Base-by-base conservation (phyloP, 1,284 basidiomycete species). In the Coniferiporia weirii region DNA sequence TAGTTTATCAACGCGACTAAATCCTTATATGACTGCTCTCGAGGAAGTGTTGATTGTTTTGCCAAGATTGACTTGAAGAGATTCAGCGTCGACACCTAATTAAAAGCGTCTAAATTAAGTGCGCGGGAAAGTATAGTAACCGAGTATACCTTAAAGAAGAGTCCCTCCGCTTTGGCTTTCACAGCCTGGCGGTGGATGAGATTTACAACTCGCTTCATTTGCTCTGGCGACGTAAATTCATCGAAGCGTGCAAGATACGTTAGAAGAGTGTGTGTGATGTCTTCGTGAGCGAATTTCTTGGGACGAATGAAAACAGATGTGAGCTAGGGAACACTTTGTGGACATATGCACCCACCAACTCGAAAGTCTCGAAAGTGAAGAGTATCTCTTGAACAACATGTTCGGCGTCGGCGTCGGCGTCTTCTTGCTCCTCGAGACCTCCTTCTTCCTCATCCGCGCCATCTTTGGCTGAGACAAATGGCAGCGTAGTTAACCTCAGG, bases 101-200 rank as follows among this genome's bases (percentile, higher is more conserved):
- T 19, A 46, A 32, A 48, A 43, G 20, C 44, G 36, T 53, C 57
- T 2, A 47, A 51, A 22, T 43, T 32, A 17, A 20, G 8, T 48
- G 10, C 22, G 49, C 65, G 55, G 51, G 49, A 57, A 59, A 19
- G 17, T 12, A n/a, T 46, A n/a, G 44, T 55, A 53, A 53, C 22
- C 48, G 52, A 40, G 70, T 80, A 61, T 60, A 92, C 93, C 72
- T 94, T 92, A 81, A 94, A 98, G 74, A 93, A 97, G 12, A 98
- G 74, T 0, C 88, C 93, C 70, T 97, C 94, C 0, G 92, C 92
- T 69, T 95, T 93, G 8, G 88, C 85, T 66, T 84, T 88, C 63
- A 98, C 84, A 36, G 87, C 93, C 66, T 95, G 92, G 15, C 95
- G 82, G 71, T 97, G 91, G 67, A 98, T 80, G 61, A 98, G 74